Percentiles rank a stretch among this genome's conserved stretches.
phyloP scores from a whole-genome alignment of 208 protist genomes.

The Acanthamoeba royreba region DNA sequence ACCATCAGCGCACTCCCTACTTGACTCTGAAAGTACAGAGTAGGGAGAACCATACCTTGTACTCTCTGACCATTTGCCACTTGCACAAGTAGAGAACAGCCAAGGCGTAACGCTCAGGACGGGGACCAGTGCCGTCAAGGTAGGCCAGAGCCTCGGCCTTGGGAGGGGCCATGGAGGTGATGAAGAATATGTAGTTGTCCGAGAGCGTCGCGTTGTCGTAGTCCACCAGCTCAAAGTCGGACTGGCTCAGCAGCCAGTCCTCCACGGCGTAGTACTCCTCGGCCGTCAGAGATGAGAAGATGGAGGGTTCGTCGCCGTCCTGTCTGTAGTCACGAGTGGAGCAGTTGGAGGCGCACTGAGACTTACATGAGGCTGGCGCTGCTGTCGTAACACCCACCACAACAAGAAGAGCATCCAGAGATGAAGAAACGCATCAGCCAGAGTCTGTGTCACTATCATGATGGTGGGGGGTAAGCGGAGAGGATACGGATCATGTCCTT shows the following conservation, averaged over 20 bases:
- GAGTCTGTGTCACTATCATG: neutral
- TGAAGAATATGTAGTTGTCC: constrained; percentile 13
- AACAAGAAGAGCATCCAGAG: neutral
- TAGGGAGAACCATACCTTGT: neutral
- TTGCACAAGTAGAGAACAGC: neutral
- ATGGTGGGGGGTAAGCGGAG: neutral
- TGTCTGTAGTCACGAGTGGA: neutral
- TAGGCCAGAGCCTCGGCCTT: constrained; percentile 25
- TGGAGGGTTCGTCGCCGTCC: neutral
- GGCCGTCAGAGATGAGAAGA: neutral
- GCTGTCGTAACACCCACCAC: neutral
- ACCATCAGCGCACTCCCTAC: neutral
- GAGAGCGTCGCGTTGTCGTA: neutral
- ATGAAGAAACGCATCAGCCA: neutral
- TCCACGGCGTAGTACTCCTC: neutral
- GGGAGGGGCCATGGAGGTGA: neutral
- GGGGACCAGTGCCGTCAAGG: neutral
- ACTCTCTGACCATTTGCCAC: neutral
- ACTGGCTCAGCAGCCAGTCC: neutral
- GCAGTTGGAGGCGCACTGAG: neutral
- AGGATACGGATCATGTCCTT: neutral
- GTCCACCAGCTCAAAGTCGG: neutral
- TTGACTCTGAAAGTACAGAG: neutral
- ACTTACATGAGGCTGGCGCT: neutral
- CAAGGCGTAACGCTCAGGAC: neutral